phyloP scores from a whole-genome alignment of 441 rosid genomes.

The Manihot esculenta region DNA sequence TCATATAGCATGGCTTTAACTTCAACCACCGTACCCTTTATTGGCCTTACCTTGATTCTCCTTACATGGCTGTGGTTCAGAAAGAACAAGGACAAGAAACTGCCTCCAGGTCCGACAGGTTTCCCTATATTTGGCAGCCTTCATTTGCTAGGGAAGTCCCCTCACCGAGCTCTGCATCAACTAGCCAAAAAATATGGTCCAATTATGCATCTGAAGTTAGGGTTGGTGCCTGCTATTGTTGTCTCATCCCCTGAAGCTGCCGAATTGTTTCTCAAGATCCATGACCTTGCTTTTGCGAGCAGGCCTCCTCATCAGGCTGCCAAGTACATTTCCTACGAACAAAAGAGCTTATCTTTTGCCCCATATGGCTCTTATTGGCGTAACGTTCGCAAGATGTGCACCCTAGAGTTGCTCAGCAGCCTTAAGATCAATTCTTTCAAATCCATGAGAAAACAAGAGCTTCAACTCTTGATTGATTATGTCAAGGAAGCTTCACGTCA shows the following conservation, averaged over 20 bases:
- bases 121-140: slow-evolving; percentile 48
- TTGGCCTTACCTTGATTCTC: slow-evolving; percentile 14
- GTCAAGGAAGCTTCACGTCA: slow-evolving; percentile 23
- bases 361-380: slow-evolving; percentile 51
- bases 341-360: slow-evolving; percentile 30
- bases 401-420: slow-evolving; percentile 37
- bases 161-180: slow-evolving; percentile 37
- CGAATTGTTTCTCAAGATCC: slow-evolving; percentile 38
- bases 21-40: slow-evolving; percentile 9
- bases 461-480: slow-evolving; percentile 22
- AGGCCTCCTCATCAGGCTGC: slow-evolving; percentile 35
- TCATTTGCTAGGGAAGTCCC: slow-evolving; percentile 35
- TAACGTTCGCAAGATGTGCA: slow-evolving; percentile 43
- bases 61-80: slow-evolving; percentile 2
- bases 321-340: slow-evolving; percentile 29
- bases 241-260: slow-evolving; percentile 50
- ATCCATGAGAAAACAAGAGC: slow-evolving; percentile 40
- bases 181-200: slow-evolving; percentile 44
- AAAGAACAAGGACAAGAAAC: slow-evolving; percentile 10
- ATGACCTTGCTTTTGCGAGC: slow-evolving; percentile 44
- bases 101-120: slow-evolving; percentile 57
- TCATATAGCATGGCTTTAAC: background rate
- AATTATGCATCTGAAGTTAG: slow-evolving; percentile 40
- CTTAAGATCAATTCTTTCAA: slow-evolving; percentile 31
- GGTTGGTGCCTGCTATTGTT: slow-evolving; percentile 31